Base-by-base conservation (phyloP, 108 stramenopile genomes). In the Parietichytrium sp. region DNA sequence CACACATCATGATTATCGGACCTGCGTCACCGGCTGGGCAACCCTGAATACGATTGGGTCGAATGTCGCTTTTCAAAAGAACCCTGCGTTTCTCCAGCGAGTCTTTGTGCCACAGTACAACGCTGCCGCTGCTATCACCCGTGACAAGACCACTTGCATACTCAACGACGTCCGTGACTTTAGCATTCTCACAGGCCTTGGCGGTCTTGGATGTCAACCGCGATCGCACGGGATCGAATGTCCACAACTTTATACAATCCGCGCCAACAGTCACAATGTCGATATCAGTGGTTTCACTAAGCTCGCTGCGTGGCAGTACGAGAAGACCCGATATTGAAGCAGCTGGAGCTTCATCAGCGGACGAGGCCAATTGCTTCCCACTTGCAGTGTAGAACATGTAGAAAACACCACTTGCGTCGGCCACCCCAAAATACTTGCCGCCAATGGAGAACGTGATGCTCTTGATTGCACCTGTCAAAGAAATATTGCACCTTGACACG, bases 41-140 rank as follows among this genome's bases (percentile, higher is more conserved):
- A n/a, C n/a, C n/a, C n/a, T n/a, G n/a, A n/a, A n/a, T n/a, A n/a
- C n/a, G n/a, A n/a, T n/a, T n/a, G n/a, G n/a, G n/a, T n/a, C n/a
- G n/a, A n/a, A n/a, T n/a, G n/a, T n/a, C n/a, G n/a, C n/a, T n/a
- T n/a, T n/a, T n/a, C n/a, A n/a, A n/a, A n/a, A n/a, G n/a, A n/a
- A n/a, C n/a, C n/a, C n/a, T n/a, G n/a, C n/a, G n/a, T n/a, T n/a
- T n/a, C n/a, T n/a, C n/a, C n/a, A n/a, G n/a, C n/a, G n/a, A n/a
- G n/a, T n/a, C n/a, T n/a, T n/a, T n/a, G n/a, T n/a, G n/a, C 61
- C 61, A 72, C n/a, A 42, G 12, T 45, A 72, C 42, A 7, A 72
- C 38, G 8, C 38, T 6, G 16, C 61, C 61, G 42, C 45, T 42
- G 13, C 38, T 42, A 25, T 72, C 38, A 27, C 61, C 61, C 1